A percentile compares a stretch with the other conserved stretches of the same genome.
Evolutionary conservation across 2,329 filamentous ascomycete species (phyloP).

Genomic region (Phialophora verrucosa): DNA sequence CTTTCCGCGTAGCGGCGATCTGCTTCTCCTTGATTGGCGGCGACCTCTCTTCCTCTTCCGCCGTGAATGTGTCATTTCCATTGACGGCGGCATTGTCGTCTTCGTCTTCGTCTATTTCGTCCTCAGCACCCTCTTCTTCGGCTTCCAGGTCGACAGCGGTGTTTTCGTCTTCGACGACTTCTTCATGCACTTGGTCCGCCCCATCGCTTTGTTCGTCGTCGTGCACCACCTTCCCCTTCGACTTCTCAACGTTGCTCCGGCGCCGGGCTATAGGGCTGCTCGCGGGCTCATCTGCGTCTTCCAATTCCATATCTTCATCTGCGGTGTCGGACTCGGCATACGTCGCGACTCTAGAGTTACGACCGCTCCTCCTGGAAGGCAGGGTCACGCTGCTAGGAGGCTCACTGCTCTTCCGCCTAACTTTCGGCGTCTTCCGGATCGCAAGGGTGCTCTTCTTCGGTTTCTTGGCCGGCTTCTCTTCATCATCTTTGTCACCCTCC

Average conservation of each 20-base stretch:
- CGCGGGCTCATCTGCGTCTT: slow-evolving; percentile 39
- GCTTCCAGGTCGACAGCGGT: slow-evolving; percentile 18
- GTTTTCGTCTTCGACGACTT: slow-evolving; percentile 37
- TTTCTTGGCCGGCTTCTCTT: slow-evolving; percentile 36
- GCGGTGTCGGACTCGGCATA: slow-evolving; percentile 54
- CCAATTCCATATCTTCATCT: slow-evolving; percentile 53
- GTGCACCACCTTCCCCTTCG: not conserved
- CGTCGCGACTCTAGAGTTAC: slow-evolving; percentile 44
- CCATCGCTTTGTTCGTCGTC: not conserved
- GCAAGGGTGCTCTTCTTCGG: slow-evolving; percentile 33
- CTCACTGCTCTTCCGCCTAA: slow-evolving; percentile 50
- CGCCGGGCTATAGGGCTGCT: slow-evolving; percentile 33
- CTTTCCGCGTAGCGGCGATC: slow-evolving; percentile 13
- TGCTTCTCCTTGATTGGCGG: slow-evolving; percentile 18
- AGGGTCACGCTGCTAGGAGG: slow-evolving; percentile 42
- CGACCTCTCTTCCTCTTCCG: slow-evolving; percentile 16
- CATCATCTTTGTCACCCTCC: slow-evolving; percentile 35
- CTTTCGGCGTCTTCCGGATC: slow-evolving; percentile 37
- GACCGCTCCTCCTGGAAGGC: slow-evolving; percentile 48
- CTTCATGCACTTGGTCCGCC: not conserved
- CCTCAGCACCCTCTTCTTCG: slow-evolving; percentile 11
- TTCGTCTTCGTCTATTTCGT: slow-evolving; percentile 23
- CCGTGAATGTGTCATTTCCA: slow-evolving; percentile 12
- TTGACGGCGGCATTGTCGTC: slow-evolving; percentile 22
- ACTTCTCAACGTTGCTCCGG: slow-evolving; percentile 39